A percentile compares a stretch with the other conserved stretches of the same genome.
Evolutionary conservation across 495 filamentous ascomycete genomes (phyloP).

Genomic region (Bombardia bombarda): DNA sequence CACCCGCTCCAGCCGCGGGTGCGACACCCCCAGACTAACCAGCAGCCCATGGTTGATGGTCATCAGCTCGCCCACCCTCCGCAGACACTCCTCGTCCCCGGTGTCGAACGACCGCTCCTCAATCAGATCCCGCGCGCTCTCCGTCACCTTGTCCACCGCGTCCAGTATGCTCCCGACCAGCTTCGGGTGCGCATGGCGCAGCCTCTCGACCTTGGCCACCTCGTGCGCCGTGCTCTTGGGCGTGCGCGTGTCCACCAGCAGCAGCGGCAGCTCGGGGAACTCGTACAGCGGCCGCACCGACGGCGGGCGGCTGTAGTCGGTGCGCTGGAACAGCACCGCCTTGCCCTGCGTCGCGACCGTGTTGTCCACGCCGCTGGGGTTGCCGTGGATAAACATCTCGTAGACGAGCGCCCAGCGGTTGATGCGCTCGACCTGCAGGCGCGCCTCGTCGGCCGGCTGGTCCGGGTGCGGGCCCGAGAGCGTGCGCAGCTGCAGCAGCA

Average conservation of each 20-base stretch:
- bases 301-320: slow-evolving; percentile 70
- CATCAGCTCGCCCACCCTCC: slow-evolving; percentile 74
- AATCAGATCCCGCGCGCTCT: slow-evolving; percentile 65
- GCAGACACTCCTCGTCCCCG: slow-evolving; percentile 48
- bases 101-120: slow-evolving; percentile 53
- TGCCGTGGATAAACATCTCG: slow-evolving; percentile 94
- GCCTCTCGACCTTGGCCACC: slow-evolving; percentile 73
- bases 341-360: slow-evolving; percentile 91
- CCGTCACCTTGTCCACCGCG: slow-evolving; percentile 73
- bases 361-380: slow-evolving; percentile 94
- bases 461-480: slow-evolving; percentile 84
- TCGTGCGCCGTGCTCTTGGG: slow-evolving; percentile 73
- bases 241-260: slow-evolving; percentile 81
- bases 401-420: slow-evolving; percentile 97
- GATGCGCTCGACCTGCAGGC: slow-evolving; percentile 81
- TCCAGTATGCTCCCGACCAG: slow-evolving; percentile 73
- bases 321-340: slow-evolving; percentile 81
- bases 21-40: slow-evolving; percentile 81
- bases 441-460: slow-evolving; percentile 72
- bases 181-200: slow-evolving; percentile 59
- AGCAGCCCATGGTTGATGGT: slow-evolving; percentile 89
- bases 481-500: slow-evolving; percentile 80
- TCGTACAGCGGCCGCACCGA: slow-evolving; percentile 65
- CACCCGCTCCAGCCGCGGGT: slow-evolving; percentile 86
- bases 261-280: slow-evolving; percentile 84